Conservation (phyloP, 2,329 filamentous ascomycete genomes). For the Colletotrichum zoysiae region DNA sequence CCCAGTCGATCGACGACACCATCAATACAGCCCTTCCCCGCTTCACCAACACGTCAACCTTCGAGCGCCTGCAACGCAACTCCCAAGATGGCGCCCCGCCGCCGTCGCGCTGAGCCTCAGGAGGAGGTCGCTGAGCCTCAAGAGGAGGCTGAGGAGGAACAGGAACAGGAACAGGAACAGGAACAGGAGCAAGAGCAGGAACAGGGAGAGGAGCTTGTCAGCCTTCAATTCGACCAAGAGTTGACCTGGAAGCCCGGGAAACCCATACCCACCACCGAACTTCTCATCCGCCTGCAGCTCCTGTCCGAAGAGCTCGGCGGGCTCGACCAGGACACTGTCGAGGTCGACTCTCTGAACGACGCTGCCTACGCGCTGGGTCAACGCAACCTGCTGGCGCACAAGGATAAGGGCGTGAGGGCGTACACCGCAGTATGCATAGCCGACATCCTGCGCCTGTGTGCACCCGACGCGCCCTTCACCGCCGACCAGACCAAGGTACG, state of each 20-base stretch:
- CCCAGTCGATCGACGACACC: conserved; percentile 30
- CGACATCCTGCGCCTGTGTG: conserved; percentile 92
- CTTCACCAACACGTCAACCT: conserved; percentile 38
- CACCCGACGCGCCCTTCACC: conserved; percentile 94
- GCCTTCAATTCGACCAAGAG: conserved; percentile 84
- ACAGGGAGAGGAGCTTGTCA: conserved; percentile 48
- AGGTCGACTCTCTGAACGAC: conserved; percentile 84
- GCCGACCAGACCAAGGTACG: conserved; percentile 88
- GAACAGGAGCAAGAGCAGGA: conserved; percentile 22
- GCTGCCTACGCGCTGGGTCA: conserved; percentile 88
- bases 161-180: no score
- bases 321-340: conserved; percentile 87
- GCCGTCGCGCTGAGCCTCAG: conserved; percentile 39
- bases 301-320: conserved; percentile 86
- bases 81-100: conserved; percentile 40
- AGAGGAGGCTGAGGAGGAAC: conserved; percentile 39
- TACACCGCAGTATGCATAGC: conserved; percentile 91
- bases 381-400: conserved; percentile 86
- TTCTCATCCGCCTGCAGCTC: conserved; percentile 83
- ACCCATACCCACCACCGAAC: conserved; percentile 84
- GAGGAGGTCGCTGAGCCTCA: conserved; percentile 26
- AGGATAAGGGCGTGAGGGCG: conserved; percentile 92
- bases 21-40: conserved; percentile 39
- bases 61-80: conserved; percentile 29
- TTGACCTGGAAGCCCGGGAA: conserved; percentile 94